phyloP scores from a whole-genome alignment of 805 yeast genomes.

The Ogataea polymorpha region DNA sequence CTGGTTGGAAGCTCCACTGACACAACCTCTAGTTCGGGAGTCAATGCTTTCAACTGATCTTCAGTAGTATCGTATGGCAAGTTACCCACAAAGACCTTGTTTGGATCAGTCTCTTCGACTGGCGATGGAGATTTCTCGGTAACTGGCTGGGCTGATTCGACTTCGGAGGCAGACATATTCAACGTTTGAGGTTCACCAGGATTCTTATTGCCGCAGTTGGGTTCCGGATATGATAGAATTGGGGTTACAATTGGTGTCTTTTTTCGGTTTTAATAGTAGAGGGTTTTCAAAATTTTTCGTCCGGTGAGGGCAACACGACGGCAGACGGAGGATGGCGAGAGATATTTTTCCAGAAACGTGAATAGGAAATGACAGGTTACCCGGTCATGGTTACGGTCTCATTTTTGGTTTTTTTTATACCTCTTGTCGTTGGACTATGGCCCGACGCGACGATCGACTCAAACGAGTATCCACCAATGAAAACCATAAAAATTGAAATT shows the following conservation, averaged over 20 bases:
- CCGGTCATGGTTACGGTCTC: not conserved
- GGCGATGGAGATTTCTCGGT: slow-evolving; percentile 12
- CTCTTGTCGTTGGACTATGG: not conserved
- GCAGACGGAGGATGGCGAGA: not conserved
- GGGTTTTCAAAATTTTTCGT: slow-evolving; percentile 8
- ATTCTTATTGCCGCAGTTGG: slow-evolving; percentile 4
- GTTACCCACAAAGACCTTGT: slow-evolving; percentile 41
- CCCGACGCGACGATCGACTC: slow-evolving; percentile 7
- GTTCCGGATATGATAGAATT: slow-evolving; percentile 1
- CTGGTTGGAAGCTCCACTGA: slow-evolving; percentile 34
- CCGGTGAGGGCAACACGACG: slow-evolving; percentile 8
- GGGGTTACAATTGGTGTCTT: not conserved
- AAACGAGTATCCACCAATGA: slow-evolving; percentile 23
- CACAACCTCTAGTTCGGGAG: slow-evolving; percentile 34
- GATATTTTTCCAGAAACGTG: not conserved
- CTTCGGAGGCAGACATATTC: slow-evolving; percentile 10
- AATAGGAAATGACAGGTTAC: not conserved
- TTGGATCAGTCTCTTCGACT: slow-evolving; percentile 12
- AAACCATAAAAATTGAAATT: slow-evolving; percentile 23
- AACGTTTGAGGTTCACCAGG: slow-evolving; percentile 6
- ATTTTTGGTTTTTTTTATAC: not conserved
- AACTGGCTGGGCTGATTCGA: slow-evolving; percentile 6
- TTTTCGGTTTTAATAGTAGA: not conserved
- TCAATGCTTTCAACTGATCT: slow-evolving; percentile 40
- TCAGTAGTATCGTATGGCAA: slow-evolving; percentile 43